Evolutionary conservation across 257 asterid species (phyloP), one percentile per base, ranked within the genome.

Genomic region (Nicotiana tabacum): DNA sequence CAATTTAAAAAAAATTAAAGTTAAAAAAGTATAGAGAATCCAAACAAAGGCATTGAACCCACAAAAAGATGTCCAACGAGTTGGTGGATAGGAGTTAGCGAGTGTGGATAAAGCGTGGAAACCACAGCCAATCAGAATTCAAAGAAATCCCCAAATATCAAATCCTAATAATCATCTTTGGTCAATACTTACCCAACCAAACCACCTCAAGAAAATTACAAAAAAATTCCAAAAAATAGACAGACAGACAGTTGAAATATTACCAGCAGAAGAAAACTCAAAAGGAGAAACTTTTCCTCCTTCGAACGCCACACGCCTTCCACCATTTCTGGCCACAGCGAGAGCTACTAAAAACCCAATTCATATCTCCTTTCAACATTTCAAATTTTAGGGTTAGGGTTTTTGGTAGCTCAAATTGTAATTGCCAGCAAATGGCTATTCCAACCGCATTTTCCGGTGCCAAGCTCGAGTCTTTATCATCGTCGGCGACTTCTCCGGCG

Each of bases 81-180:
- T 33, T 67, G 60, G 85, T 81, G 87, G 88, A 35, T 48, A 11
- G 69, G 80, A 74, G 66, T 61, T 15, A 29, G 68, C 24, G 85
- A 93, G 91, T 90, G 96, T 90, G 95, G 97, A 92, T 94, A 93
- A 56, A 94, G 90, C 95, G 92, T 86, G 95, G 78, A 78, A 65
- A 51, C 33, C 84, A 66, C 62, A 33, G 48, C 98, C 98, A 95
- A 95, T 95, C 90, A 91, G 18, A 89, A 68, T 18, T 35, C 86
- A 85, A 6, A 90, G 93, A 92, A 87, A 95, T 95, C 97, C 89
- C 81, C 33, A 33, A 6, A 15, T 32, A 32, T 32, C 35, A 64
- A 46, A 43, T 70, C 37, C 46, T n/a, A 72, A 4, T 21, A 48
- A 3, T 48, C 82, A 65, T 55, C 69, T 10, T 15, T 33, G 29